These are phyloP conservation scores for Nemania diffusa DNA, from an alignment of 2,329 filamentous ascomycete species.

Conservation along the genomic window DNA sequence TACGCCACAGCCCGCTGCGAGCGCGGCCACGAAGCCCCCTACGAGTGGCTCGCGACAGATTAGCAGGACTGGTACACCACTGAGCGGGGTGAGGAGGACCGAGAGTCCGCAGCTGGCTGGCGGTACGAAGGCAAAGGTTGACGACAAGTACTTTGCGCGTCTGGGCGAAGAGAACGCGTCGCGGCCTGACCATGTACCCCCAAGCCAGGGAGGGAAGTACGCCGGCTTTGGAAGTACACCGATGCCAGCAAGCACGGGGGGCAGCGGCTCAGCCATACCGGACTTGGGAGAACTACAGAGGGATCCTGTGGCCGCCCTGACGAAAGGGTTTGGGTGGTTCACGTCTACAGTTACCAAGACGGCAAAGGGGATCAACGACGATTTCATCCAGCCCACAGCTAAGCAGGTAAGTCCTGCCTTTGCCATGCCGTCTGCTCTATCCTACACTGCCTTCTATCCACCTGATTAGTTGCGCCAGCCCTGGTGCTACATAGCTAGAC, in stretches of 20 bases:
- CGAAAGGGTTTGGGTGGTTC: constrained; percentile 96
- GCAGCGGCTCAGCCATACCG: constrained; percentile 61
- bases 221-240: constrained; percentile 87
- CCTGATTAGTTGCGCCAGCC: background rate
- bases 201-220: constrained; percentile 93
- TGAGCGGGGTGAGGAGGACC: constrained; percentile 53
- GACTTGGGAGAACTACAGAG: constrained; percentile 89
- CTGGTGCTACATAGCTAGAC: background rate
- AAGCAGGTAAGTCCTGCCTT: constrained; percentile 72
- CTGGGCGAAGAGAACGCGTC: constrained; percentile 85
- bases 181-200: constrained; percentile 78
- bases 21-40: constrained; percentile 47
- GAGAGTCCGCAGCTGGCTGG: constrained; percentile 53
- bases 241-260: constrained; percentile 58
- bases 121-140: constrained; percentile 67
- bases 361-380: constrained; percentile 89
- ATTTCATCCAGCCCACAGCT: constrained; percentile 92
- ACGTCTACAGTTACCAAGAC: constrained; percentile 87
- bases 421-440: background rate
- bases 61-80: constrained; percentile 53
- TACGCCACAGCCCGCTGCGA: constrained; percentile 50
- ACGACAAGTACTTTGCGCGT: constrained; percentile 91
- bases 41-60: constrained; percentile 45
- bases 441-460: background rate
- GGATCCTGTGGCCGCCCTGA: constrained; percentile 87